Evolutionary conservation across 164 flowering plant genomes (phyloP), one percentile per base, ranked within the genome.

Genomic region (Chloranthus sessilifolius): DNA sequence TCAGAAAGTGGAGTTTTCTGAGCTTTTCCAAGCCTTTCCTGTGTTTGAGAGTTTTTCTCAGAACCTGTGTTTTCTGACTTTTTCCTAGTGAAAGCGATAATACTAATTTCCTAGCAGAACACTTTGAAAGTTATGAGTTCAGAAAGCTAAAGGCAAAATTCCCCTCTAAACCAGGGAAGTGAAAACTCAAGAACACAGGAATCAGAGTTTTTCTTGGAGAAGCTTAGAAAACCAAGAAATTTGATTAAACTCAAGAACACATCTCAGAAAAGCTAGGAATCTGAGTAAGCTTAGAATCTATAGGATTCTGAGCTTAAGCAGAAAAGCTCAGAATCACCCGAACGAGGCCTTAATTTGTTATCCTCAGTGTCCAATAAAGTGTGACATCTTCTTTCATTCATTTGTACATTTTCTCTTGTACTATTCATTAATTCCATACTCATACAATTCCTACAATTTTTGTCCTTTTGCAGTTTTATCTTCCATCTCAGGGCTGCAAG

Each of bases 401-500:
- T 30, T 22, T 22, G 25, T 4, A 23, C 20, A 36, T 14, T 11
- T 24, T n/a, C 10, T 41, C 16, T 41, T 33, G 26, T 6, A n/a
- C 25, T 6, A 5, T 22, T 35, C 21, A 16, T 19, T 27, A 21
- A 12, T 47, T 33, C 7, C 15, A 31, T 25, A 24, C 7, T 39
- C 8, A 15, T 33, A 11, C 51, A 41, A 62, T 12, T 21, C 10
- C 25, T 17, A 1, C 46, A 41, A 19, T 44, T 17, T 49, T 43
- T 62, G 47, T n/a, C 42, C 21, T 31, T 57, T 35, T 78, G 67
- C 72, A 85, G 92, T 79, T 56, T 52, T 71, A 34, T 76, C 92
- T 29, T 77, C 92, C 40, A 44, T 84, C 45, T 76, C 80, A 4
- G 88, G 92, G 49, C 59, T 79, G 65, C 63, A 69, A 52, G 63